Conservation (phyloP, 2,329 filamentous ascomycete genomes). For the Phialophora verrucosa region DNA sequence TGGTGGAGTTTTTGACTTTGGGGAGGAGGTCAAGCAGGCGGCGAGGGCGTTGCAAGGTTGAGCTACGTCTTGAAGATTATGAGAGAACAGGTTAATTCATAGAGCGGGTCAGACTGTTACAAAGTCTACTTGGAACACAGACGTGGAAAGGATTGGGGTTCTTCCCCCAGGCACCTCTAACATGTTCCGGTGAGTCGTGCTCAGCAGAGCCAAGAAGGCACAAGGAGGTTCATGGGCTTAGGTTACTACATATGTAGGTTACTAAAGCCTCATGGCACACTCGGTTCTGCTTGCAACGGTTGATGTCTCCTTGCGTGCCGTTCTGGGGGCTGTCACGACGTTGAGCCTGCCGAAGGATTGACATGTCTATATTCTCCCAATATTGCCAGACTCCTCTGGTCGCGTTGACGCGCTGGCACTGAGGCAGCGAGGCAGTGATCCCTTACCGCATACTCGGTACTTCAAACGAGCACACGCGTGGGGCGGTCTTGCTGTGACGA, state of each 20-base stretch:
- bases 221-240: background rate
- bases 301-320: background rate
- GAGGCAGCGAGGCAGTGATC: background rate
- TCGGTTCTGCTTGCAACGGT: background rate
- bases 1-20: constrained; percentile 26
- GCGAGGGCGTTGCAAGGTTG: constrained; percentile 20
- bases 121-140: no score
- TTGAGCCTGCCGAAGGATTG: background rate
- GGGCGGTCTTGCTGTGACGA: background rate
- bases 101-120: no score
- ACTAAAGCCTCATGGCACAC: background rate
- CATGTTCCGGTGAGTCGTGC: background rate
- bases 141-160: no score
- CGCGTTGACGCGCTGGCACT: background rate
- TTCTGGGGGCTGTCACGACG: background rate
- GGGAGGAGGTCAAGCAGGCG: constrained; percentile 23
- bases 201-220: background rate
- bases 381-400: background rate
- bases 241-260: background rate
- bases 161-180: background rate
- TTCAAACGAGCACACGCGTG: background rate
- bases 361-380: background rate
- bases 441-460: background rate
- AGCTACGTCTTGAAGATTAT: background rate
- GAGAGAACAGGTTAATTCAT: background rate